Base-by-base conservation (phyloP, 2,329 filamentous ascomycete genomes). In the Hypoxylon sp. region DNA sequence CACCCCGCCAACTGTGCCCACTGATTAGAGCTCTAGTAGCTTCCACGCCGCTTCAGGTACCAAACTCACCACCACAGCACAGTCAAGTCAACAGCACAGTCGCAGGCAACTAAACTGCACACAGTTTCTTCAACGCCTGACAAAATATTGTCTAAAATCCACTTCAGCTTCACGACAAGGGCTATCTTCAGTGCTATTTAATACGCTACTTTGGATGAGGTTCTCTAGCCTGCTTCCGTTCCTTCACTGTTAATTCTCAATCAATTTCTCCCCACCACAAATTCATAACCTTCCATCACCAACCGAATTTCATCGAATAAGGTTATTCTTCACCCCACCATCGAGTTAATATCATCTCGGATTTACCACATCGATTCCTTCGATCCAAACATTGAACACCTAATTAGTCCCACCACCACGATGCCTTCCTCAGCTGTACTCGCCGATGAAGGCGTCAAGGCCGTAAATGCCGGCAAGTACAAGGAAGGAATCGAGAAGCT, bases 401-500 rank as follows among this genome's bases (percentile, higher is more conserved):
- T 13, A 13, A n/a, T 30, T 19, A 13, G 13, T 9, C 13, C 2
- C 7, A 14, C 6, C 34, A 32, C 32, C 46, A 75, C 28, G 36
- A 90, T 90, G 86, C 65, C 76, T 23, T 85, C 86, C 5, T 77
- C 84, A 69, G 80, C 82, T 66, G 82, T 79, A 1, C 72, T 82
- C n/a, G 88, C 83, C 73, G 80, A 84, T 43, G 76, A 86, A 67
- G 94, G 94, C 74, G 82, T 97, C 55, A 83, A 84, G 38, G 86
- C 93, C 61, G 84, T 93, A 63, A 81, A 87, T 28, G 82, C 80
- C 7, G 86, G 85, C 55, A 85, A 94, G 66, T 95, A 89, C 79
- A 81, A 85, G 4, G 83, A 85, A 50, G 94, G 93, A 48, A 87
- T 97, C 72, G 78, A 82, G 36, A 86, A 90, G 73, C 91, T 91